Evolutionary conservation across 2,329 filamentous ascomycete genomes (phyloP).

Genomic region (Fusarium nurragi): DNA sequence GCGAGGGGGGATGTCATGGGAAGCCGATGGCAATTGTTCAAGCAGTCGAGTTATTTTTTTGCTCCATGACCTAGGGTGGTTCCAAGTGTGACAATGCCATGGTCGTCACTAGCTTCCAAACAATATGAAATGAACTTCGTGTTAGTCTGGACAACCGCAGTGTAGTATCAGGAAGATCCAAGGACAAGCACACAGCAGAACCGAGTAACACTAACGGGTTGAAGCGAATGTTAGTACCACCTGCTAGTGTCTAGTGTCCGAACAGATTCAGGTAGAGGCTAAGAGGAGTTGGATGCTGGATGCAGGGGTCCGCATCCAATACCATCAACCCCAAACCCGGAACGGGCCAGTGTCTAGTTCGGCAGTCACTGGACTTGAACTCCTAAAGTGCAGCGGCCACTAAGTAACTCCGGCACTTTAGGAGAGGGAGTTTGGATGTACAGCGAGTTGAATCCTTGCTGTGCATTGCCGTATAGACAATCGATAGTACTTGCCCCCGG

Average conservation of each 20-base stretch:
- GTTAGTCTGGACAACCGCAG: background rate
- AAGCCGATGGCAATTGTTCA: background rate
- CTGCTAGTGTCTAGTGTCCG: conserved; percentile 1
- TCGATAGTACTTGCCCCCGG: background rate
- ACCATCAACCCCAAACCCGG: conserved; percentile 20
- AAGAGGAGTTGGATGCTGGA: conserved; percentile 3
- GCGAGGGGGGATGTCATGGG: conserved; percentile 18
- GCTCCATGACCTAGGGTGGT: background rate
- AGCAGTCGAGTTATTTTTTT: background rate
- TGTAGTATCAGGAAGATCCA: background rate
- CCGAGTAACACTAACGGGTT: background rate
- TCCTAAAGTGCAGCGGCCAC: conserved; percentile 4
- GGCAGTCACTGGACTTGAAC: conserved; percentile 23
- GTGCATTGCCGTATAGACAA: no score
- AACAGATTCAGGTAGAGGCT: background rate
- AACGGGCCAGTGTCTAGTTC: conserved; percentile 13
- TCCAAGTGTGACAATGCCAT: background rate
- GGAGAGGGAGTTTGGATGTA: background rate
- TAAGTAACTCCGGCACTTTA: conserved; percentile 4
- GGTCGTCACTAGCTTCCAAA: background rate
- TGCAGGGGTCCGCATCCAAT: conserved; percentile 24
- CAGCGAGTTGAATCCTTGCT: no score
- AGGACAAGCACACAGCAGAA: background rate
- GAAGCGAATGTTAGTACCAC: background rate
- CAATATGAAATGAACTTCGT: background rate